Evolutionary conservation across 495 filamentous ascomycete genomes (phyloP).

Genomic region (Penicillium herquei): DNA sequence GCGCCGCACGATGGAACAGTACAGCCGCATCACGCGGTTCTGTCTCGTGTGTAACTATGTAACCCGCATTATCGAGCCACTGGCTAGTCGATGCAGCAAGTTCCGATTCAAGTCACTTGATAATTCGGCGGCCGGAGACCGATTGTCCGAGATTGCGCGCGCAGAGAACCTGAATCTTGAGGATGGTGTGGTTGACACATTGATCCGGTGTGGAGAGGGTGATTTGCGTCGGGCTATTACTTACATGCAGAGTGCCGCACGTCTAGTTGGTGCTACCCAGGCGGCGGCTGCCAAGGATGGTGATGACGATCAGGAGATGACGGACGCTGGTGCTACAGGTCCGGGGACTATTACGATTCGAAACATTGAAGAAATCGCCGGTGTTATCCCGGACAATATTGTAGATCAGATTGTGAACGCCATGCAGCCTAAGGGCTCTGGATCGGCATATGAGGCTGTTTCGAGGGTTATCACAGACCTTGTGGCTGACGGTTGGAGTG

Average conservation of each 20-base stretch:
- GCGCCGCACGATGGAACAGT: slow-evolving; percentile 95
- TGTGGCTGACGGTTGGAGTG: slow-evolving; percentile 97
- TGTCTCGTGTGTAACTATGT: slow-evolving; percentile 99
- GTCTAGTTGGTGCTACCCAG: slow-evolving; percentile 64
- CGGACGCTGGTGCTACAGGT: slow-evolving; percentile 29
- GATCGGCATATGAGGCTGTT: slow-evolving; percentile 68
- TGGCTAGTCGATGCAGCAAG: slow-evolving; percentile 88
- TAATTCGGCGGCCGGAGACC: slow-evolving; percentile 68
- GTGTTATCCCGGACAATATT: slow-evolving; percentile 77
- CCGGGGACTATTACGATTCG: slow-evolving; percentile 61
- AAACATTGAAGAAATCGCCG: slow-evolving; percentile 91
- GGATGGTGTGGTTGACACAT: slow-evolving; percentile 73
- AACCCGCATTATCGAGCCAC: slow-evolving; percentile 93
- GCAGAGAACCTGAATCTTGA: slow-evolving; percentile 73
- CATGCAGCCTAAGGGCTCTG: slow-evolving; percentile 68
- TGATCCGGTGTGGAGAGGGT: slow-evolving; percentile 86
- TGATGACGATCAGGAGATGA: slow-evolving; percentile 51
- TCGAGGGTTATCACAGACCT: slow-evolving; percentile 79
- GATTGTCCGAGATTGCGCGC: slow-evolving; percentile 77
- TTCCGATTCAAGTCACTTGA: slow-evolving; percentile 98
- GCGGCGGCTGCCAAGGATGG: slow-evolving; percentile 43
- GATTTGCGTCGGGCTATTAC: slow-evolving; percentile 96
- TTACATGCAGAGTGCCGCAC: slow-evolving; percentile 86
- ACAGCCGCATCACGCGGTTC: slow-evolving; percentile 93
- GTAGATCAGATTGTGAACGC: slow-evolving; percentile 69